phyloP scores from a whole-genome alignment of 163 green algal species.

The Picocystis sp. region DNA sequence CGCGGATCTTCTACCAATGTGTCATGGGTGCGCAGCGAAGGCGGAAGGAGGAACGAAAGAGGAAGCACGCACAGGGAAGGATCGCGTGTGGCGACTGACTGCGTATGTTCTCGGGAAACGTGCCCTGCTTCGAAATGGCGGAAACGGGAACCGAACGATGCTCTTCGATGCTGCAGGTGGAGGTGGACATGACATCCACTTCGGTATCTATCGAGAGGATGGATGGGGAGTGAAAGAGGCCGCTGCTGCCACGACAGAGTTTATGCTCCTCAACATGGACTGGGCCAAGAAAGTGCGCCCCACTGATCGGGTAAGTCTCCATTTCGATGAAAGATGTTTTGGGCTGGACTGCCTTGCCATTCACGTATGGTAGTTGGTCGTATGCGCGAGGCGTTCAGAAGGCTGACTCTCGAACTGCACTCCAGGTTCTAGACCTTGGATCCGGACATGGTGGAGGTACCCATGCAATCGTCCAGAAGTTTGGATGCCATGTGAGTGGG shows the following conservation, averaged over 20 bases:
- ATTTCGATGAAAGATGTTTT: too few species aligned
- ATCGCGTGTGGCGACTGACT: too few species aligned
- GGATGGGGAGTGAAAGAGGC: conserved; percentile 11
- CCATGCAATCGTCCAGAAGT: conserved; percentile 13
- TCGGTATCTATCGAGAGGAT: conserved; percentile 17
- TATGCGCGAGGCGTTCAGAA: too few species aligned
- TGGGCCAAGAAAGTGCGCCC: conserved; percentile 4
- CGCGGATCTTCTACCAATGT: conserved; percentile 19
- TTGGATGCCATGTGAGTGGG: conserved; percentile 19
- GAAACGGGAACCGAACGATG: too few species aligned
- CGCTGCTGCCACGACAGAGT: conserved; percentile 9
- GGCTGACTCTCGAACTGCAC: too few species aligned
- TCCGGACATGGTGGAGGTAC: conserved; percentile 18
- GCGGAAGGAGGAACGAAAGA: too few species aligned
- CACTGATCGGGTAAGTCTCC: too few species aligned
- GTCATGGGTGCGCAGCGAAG: conserved; percentile 11
- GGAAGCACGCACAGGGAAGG: too few species aligned
- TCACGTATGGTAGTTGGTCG: too few species aligned
- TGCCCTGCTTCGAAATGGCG: too few species aligned
- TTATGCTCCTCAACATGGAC: conserved; percentile 18
- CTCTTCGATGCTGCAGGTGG: conserved; percentile 5
- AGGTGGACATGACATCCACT: conserved; percentile 26
- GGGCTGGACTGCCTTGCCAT: too few species aligned
- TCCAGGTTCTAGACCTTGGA: conserved; percentile 15
- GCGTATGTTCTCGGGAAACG: too few species aligned